These are phyloP conservation scores for Septoria petroselini DNA, from an alignment of 2,329 filamentous ascomycete genomes.

Conservation along the genomic window DNA sequence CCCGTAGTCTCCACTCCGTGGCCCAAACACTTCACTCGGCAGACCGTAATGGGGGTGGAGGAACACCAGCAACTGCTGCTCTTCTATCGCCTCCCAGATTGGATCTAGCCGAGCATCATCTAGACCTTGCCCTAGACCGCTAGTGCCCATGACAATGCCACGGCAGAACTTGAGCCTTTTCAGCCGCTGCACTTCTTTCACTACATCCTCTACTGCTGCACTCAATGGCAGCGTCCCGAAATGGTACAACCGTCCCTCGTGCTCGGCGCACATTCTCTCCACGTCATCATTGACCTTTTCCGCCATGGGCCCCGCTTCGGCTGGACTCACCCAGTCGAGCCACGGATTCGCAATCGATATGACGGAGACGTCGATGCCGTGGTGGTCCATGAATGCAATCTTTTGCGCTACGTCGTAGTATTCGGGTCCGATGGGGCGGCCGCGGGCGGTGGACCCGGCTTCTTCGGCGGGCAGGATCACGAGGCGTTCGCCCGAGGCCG, in stretches of 20 bases:
- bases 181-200: slow-evolving; percentile 63
- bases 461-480: slow-evolving; percentile 36
- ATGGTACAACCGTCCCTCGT: slow-evolving; percentile 70
- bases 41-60: slow-evolving; percentile 91
- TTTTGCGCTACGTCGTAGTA: slow-evolving; percentile 80
- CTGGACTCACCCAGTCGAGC: slow-evolving; percentile 73
- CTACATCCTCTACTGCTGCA: slow-evolving; percentile 59
- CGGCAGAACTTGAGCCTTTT: slow-evolving; percentile 63
- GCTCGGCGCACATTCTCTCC: slow-evolving; percentile 63
- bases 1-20: slow-evolving; percentile 70
- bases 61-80: slow-evolving; percentile 67
- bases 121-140: slow-evolving; percentile 73
- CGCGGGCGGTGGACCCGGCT: slow-evolving; percentile 51
- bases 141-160: slow-evolving; percentile 85
- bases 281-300: slow-evolving; percentile 73
- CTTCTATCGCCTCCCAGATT: slow-evolving; percentile 67
- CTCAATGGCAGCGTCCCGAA: slow-evolving; percentile 80
- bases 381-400: slow-evolving; percentile 80
- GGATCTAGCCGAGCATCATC: slow-evolving; percentile 73
- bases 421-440: slow-evolving; percentile 76
- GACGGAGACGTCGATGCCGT: slow-evolving; percentile 77
- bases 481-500: slow-evolving; percentile 57
- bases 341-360: slow-evolving; percentile 90
- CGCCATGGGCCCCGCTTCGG: slow-evolving; percentile 63
- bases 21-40: slow-evolving; percentile 74